Conservation (phyloP, 345 rosid genomes). For the Rubroshorea leprosula region DNA sequence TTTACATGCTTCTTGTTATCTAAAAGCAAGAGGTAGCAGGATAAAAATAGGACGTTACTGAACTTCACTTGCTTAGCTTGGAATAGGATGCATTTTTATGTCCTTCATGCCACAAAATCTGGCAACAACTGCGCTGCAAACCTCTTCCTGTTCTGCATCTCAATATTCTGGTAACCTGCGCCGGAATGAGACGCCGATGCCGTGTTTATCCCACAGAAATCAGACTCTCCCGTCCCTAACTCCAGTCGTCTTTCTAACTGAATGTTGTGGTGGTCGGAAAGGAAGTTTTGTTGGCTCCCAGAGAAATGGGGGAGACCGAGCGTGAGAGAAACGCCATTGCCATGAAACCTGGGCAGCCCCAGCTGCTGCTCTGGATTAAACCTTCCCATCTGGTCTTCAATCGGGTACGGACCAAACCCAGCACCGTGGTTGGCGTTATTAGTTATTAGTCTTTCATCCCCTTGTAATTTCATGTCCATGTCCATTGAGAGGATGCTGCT, state of each 20-base stretch:
- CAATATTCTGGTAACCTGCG: constrained; percentile 32
- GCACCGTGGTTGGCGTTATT: constrained; percentile 8
- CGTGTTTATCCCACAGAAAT: constrained; percentile 26
- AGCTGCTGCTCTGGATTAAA: constrained; percentile 39
- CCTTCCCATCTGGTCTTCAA: constrained; percentile 36
- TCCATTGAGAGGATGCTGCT: constrained; percentile 32
- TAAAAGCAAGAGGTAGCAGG: no score
- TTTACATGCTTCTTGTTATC: no score
- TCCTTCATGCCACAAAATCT: constrained; percentile 42
- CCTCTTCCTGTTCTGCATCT: constrained; percentile 44
- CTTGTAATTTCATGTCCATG: constrained; percentile 29
- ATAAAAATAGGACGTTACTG: no score
- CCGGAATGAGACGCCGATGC: constrained; percentile 34
- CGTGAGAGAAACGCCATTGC: constrained; percentile 55
- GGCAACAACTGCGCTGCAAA: constrained; percentile 51
- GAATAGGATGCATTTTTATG: background rate
- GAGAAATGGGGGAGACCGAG: constrained; percentile 56
- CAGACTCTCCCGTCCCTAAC: constrained; percentile 29
- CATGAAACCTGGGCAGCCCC: constrained; percentile 32
- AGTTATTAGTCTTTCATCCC: constrained; percentile 14
- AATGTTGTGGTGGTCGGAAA: constrained; percentile 39
- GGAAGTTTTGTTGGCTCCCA: constrained; percentile 33
- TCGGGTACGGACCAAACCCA: constrained; percentile 31
- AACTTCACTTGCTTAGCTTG: no score
- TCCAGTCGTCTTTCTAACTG: constrained; percentile 41